Base-by-base conservation (phyloP, 176 grass and related monocot species). In the Rhynchospora pubera region DNA sequence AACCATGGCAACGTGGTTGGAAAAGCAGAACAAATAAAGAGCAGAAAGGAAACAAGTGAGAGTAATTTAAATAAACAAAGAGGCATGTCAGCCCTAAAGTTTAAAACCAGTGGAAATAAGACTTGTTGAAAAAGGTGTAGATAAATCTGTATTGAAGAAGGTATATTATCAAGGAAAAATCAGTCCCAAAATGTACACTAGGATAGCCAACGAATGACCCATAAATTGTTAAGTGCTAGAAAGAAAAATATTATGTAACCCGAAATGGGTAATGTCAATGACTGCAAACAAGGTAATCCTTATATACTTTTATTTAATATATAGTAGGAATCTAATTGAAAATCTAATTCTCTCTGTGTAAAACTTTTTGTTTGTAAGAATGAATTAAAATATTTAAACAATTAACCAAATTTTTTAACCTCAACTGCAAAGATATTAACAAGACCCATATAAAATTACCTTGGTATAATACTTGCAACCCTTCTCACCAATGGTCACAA, bases 381-480 rank as follows among this genome's bases (percentile, higher is more conserved):
- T 10, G 9, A 9, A 45, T 50, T 10, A 84, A 22, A 28, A 22
- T 51, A 15, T 30, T 23, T 8, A 84, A 67, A 69, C 18, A 47
- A 45, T 39, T 69, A 57, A 85, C 56, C 56, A 61, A 70, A 0
- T 46, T 46, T 15, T 77, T 75, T 77, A 30, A 24, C 48, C 3
- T 55, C 50, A 32, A 85, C 4, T 32, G 22, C 50, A 56, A 56
- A 56, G 46, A 32, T 88, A 84, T 53, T 74, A 50, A 74, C 10
- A 51, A 26, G 48, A 56, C 12, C 6, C 47, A 55, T 55, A 56
- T 69, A 53, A 32, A 9, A 60, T 22, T 91, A 97, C 94, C 91
- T 85, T 91, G 79, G 94, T 46, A 79, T 94, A 97, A 80, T 97
- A 97, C 63, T 97, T 97, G 94, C 94, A 97, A 28, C 94, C 94